Base-by-base conservation (phyloP, 495 filamentous ascomycete species). In the Annulohypoxylon maeteangense region DNA sequence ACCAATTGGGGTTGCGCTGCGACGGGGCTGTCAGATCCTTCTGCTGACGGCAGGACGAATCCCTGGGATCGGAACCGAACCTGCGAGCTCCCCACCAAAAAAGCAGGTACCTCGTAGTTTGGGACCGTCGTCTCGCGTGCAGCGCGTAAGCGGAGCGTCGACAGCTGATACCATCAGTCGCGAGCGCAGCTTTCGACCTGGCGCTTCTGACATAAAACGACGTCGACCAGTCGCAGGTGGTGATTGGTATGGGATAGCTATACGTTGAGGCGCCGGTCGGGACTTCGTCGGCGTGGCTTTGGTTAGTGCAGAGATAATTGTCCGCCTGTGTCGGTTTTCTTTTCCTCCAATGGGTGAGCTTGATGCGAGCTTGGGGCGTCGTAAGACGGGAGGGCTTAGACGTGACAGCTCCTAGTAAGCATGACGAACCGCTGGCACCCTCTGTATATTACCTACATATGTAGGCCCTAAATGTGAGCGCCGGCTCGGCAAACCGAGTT, bases 371-470 rank as follows among this genome's bases (percentile, higher is more conserved):
- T 38, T 29, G 12, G 54, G 47, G 47, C 48, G 61, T 62, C 70
- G 65, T 72, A 58, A 72, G 65, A 68, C 65, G 60, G 65, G 54
- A 51, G 57, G 70, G 65, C 70, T 72, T 65, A 72, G 70, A 62
- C 60, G 11, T 16, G 48, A 20, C 7, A 27, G 31, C 20, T 32
- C 56, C 40, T 36, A 51, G 48, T 65, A 38, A 59, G 62, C 55
- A 55, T 29, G 40, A 29, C 53, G 44, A 40, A 55, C 65, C 32
- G 27, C 12, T 27, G n/a, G 3, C n/a, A 23, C 16, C 6, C 50
- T 20, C 50, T 11, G 7, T 50, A 29, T 14, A 16, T 11, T 14
- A 36, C 40, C 40, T 44, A 18, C n/a, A 47, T 14, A 45, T n/a
- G 12, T 40, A 40, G 14, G 36, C 12, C 36, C 5, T 20, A 61